Base-by-base conservation (phyloP, 1,284 basidiomycete genomes). In the Cutaneotrichosporon cyanovorans region DNA sequence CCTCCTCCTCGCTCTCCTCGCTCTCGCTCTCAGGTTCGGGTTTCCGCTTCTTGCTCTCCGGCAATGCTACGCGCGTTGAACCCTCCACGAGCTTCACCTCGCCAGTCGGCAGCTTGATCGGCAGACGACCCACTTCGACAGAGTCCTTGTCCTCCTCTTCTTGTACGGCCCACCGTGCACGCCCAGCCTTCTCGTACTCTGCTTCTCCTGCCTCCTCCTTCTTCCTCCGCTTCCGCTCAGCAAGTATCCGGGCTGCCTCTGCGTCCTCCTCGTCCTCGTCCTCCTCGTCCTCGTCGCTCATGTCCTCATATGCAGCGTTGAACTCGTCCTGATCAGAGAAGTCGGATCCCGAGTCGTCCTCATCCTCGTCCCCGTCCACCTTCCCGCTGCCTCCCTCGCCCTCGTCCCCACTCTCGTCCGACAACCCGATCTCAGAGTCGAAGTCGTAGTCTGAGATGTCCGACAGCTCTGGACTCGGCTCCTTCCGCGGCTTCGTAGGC, bases 71-170 rank as follows among this genome's bases (percentile, higher is more conserved):
- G 53, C 39, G 56, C 19, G 63, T 71, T n/a, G 62, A 64, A 16
- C 71, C 72, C 46, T 58, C 61, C 12, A 68, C 64, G 19, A 56
- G 58, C 53, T 83, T 78, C 51, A 93, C 77, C 51, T 78, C 80
- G 2, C 89, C 89, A 49, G 85, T 78, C 4, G 82, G 77, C 3
- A 91, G 76, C 67, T 92, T 93, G 64, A 91, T 90, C 10, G 89
- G 89, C 40, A 93, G 74, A 36, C 85, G 77, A 43, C 79, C 76
- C 40, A 90, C 78, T 43, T 77, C 64, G 16, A 66, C 60, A 16
- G 53, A 48, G 33, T 64, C 61, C 25, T 59, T 59, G 18, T 61
- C 57, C 18, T 59, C 56, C 9, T 60, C 58, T 14, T 59, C 57
- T 32, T 46, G 36, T 20, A 53, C 55, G 0, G 51, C 36, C 63